Base-by-base conservation (phyloP, 2,329 filamentous ascomycete species). In the Aspergillus pseudonomiae region DNA sequence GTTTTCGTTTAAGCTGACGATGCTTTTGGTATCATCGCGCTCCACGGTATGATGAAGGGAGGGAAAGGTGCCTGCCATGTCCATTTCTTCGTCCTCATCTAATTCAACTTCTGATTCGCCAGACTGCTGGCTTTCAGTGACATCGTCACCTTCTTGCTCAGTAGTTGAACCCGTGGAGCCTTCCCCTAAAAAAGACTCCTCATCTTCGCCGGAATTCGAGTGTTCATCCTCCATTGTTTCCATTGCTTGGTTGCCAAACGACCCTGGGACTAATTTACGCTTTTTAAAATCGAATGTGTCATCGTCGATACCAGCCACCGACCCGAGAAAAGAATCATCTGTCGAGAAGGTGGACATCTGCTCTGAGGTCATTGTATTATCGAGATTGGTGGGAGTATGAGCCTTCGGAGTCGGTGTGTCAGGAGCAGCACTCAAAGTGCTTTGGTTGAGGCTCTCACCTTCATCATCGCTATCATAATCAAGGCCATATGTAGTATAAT, bases 401-500 rank as follows among this genome's bases (percentile, higher is more conserved):
- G 73, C 74, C 74, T 78, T 83, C 65, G 74, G 79, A 77, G 71
- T 79, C 72, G 68, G 78, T 63, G 77, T 86, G 70, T 85, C 83
- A 73, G 81, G 83, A 68, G 78, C 81, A 69, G 78, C 80, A 77
- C 80, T 83, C 61, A 84, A 75, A 65, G 80, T 81, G 77, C 82
- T 85, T 73, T 83, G 80, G 62, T 79, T 79, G 81, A 81, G 73
- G 81, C 77, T 74, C 79, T 82, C 79, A 65, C 84, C 82, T 70
- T 87, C 87, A 9, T 83, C 88, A 57, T 91, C 89, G 32, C 92
- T 90, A 52, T 93, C 91, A 59, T 92, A 92, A 67, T 94, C 91
- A 60, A 98, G 84, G 46, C 91, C 94, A 74, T 99, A 99, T 1
- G 93, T 97, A 1, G 94, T 98, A 77, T 96, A 99, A 78, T 99